Percentiles rank a stretch among this genome's conserved stretches.
These are phyloP conservation scores for Fraxinus albicans DNA, from an alignment of 305 asterid species.

Conservation along the genomic window DNA sequence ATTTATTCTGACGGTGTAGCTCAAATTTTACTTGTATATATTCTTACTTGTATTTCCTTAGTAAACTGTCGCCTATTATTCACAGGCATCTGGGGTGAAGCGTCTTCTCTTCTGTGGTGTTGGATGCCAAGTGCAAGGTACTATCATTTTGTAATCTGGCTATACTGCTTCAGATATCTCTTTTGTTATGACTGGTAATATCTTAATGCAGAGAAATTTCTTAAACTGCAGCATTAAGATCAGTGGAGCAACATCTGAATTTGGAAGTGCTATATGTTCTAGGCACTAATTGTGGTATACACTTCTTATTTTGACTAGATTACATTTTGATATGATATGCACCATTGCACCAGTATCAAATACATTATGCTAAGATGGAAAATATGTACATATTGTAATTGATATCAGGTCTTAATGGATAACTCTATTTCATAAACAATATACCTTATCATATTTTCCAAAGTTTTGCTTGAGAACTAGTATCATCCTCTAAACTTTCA, in stretches of 20 bases:
- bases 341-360: background rate
- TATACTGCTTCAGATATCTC: conserved; percentile 21
- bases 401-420: background rate
- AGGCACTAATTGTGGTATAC: conserved; percentile 90
- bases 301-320: conserved; percentile 13
- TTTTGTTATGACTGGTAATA: conserved; percentile 45
- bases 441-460: background rate
- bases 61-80: conserved; percentile 23
- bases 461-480: background rate
- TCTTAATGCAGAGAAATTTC: conserved; percentile 67
- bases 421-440: background rate
- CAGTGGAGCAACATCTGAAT: conserved; percentile 85
- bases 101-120: conserved; percentile 98
- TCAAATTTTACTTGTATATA: background rate
- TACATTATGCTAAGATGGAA: background rate
- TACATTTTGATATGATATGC: background rate
- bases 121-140: conserved; percentile 99
- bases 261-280: conserved; percentile 95
- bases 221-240: conserved; percentile 93
- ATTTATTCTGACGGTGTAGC: background rate
- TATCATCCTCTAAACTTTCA: background rate
- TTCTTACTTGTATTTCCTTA: background rate
- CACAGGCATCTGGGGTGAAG: conserved; percentile 94
- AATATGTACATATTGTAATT: background rate
- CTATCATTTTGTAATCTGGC: conserved; percentile 19